Evolutionary conservation across 2,329 filamentous ascomycete species (phyloP), one percentile per base, ranked within the genome.

Genomic region (Myriosclerotinia curreyana): DNA sequence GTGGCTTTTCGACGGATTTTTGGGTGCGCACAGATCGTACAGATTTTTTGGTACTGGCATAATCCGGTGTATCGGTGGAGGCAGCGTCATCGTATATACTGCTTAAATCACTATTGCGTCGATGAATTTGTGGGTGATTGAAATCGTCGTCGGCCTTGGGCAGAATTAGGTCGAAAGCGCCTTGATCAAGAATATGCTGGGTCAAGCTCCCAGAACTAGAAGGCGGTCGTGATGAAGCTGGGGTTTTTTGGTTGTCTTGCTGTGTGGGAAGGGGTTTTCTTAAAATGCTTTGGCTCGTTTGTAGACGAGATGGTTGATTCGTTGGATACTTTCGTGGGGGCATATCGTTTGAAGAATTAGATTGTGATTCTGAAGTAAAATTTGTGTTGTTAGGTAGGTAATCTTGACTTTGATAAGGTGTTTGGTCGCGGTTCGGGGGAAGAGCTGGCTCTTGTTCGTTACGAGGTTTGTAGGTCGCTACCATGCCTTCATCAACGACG

Each of bases 21-120:
- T 79, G 76, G 2, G 79, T 70, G 42, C 71, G 69, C 11, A 71
- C 61, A 25, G 61, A 63, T 36, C 71, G 69, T 7, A 71, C 62
- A 49, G 74, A 74, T 46, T 60, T 68, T 51, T 67, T 67, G 15
- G 68, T 88, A 75, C 90, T 95, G 8, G 90, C 89, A 76, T 94
- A 94, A 74, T 94, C 90, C 0, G 90, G 90, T 34, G 88, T 88
- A 15, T 81, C 80, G 6, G 84, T 83, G 9, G 87, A 88, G 42
- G 80, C 81, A 42, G 82, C 81, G 66, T 90, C 87, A 65, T 90
- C 88, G 65, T 84, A 81, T 50, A 79, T 71, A 66, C 77, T 83
- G 69, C 80, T 83, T 22, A 67, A 54, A 36, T 59, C 65, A 56
- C 69, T 74, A n/a, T 70, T 69, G 25, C 67, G 76, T 28, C 79